These are phyloP conservation scores for Brassica hybrid DNA, from an alignment of 441 rosid genomes.

Conservation along the genomic window DNA sequence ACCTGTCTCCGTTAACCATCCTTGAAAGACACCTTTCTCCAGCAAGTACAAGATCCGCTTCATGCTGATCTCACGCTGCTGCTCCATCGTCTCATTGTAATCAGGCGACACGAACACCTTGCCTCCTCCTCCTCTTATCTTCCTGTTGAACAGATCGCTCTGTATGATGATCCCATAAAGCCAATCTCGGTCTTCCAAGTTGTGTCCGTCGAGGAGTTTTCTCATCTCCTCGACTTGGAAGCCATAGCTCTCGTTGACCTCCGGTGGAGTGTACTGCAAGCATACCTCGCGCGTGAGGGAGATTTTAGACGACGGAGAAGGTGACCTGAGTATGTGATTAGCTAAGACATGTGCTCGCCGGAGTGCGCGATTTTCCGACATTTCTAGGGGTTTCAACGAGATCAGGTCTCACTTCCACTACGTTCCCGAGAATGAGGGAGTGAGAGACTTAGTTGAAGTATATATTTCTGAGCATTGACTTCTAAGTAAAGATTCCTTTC, in stretches of 20 bases:
- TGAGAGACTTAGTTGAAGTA: not conserved
- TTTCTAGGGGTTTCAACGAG: not conserved
- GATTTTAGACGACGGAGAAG: constrained; percentile 11
- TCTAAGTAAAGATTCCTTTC: not conserved
- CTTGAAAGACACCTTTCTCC: constrained; percentile 66
- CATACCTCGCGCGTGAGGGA: constrained; percentile 52
- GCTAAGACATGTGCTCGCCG: constrained; percentile 57
- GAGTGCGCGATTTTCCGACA: constrained; percentile 50
- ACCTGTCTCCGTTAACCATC: constrained; percentile 71
- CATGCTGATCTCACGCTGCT: constrained; percentile 84
- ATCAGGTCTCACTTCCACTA: not conserved
- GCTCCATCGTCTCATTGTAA: constrained; percentile 86
- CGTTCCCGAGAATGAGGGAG: not conserved
- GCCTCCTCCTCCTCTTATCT: constrained; percentile 53
- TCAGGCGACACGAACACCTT: constrained; percentile 70
- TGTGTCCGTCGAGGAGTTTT: constrained; percentile 67
- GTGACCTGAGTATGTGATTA: constrained; percentile 55
- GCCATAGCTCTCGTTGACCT: constrained; percentile 53
- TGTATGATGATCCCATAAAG: constrained; percentile 66
- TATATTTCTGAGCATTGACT: not conserved
- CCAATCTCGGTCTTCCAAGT: constrained; percentile 73
- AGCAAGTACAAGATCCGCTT: constrained; percentile 57
- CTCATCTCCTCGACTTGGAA: constrained; percentile 74
- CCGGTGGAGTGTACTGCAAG: constrained; percentile 66
- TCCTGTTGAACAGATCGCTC: constrained; percentile 71